Conservation (phyloP, 768 basidiomycete species). For the Russula olivacea region DNA sequence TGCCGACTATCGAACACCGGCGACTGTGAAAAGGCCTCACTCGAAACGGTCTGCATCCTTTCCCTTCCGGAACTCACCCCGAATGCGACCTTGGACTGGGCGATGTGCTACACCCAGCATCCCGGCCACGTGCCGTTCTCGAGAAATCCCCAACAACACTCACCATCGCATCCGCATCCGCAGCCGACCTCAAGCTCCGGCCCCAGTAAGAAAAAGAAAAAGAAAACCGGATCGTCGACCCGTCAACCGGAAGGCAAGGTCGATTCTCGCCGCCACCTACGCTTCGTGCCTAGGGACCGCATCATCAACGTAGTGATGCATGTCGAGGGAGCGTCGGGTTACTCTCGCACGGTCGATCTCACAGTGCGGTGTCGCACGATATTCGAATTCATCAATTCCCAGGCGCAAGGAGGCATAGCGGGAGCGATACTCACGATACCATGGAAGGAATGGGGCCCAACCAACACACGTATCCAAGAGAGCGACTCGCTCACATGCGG, state of each 20-base stretch:
- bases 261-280: background rate
- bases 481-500: slow-evolving; percentile 8
- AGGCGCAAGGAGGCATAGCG: no score
- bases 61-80: slow-evolving; percentile 1
- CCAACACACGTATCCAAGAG: background rate
- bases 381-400: background rate
- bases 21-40: background rate
- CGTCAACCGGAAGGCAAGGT: background rate
- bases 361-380: slow-evolving; percentile 11
- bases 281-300: background rate
- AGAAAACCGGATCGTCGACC: background rate
- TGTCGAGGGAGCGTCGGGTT: background rate
- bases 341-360: slow-evolving; percentile 4
- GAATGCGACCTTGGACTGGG: slow-evolving; percentile 3
- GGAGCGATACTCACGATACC: background rate
- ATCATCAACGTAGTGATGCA: slow-evolving; percentile 14
- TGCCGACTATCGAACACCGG: slow-evolving; percentile 6
- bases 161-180: background rate
- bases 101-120: slow-evolving; percentile 9
- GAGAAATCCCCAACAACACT: background rate
- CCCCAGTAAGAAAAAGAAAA: background rate
- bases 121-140: slow-evolving; percentile 13
- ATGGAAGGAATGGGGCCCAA: slow-evolving; percentile 9
- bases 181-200: background rate
- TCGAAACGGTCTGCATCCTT: slow-evolving; percentile 14